A percentile compares a stretch with the other conserved stretches of the same genome.
phyloP scores from a whole-genome alignment of 2,329 filamentous ascomycete genomes.

The Botrytis elliptica region DNA sequence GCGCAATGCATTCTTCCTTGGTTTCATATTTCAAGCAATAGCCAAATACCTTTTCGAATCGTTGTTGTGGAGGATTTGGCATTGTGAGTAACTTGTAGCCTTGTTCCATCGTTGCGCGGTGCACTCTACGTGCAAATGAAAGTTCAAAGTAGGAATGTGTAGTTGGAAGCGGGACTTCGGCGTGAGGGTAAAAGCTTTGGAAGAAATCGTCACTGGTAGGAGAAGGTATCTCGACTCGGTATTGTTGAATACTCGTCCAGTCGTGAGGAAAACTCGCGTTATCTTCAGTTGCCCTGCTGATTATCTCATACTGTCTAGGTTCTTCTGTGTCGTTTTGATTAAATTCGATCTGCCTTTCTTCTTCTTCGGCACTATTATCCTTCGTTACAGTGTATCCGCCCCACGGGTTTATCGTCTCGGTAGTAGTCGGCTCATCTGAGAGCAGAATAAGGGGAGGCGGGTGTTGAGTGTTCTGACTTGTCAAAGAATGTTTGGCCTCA shows the following conservation, averaged over 20 bases:
- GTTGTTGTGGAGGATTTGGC: constrained; percentile 48
- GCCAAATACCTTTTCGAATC: constrained; percentile 61
- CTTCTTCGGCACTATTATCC: constrained; percentile 25
- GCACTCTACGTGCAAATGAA: constrained; percentile 69
- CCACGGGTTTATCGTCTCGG: constrained; percentile 22
- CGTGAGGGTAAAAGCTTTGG: constrained; percentile 35
- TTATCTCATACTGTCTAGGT: constrained; percentile 45
- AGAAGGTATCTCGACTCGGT: constrained; percentile 30
- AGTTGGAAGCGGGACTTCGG: constrained; percentile 45
- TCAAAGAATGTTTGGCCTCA: background rate
- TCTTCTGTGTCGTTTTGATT: constrained; percentile 22
- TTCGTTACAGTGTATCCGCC: constrained; percentile 34
- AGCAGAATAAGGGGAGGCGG: constrained; percentile 18
- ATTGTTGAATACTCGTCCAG: constrained; percentile 36
- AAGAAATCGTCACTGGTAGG: constrained; percentile 36
- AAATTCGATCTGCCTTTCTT: constrained; percentile 26
- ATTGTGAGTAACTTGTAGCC: constrained; percentile 58
- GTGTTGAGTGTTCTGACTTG: constrained; percentile 2
- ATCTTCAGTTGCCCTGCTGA: constrained; percentile 51
- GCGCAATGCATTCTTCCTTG: constrained; percentile 47
- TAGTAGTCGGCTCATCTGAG: background rate
- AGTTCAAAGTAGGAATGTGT: constrained; percentile 63
- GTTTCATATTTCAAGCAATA: constrained; percentile 65
- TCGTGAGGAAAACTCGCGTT: constrained; percentile 55
- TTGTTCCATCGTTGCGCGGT: constrained; percentile 62